phyloP scores from a whole-genome alignment of 1,284 basidiomycete species.

The Apiotrichum siamense region DNA sequence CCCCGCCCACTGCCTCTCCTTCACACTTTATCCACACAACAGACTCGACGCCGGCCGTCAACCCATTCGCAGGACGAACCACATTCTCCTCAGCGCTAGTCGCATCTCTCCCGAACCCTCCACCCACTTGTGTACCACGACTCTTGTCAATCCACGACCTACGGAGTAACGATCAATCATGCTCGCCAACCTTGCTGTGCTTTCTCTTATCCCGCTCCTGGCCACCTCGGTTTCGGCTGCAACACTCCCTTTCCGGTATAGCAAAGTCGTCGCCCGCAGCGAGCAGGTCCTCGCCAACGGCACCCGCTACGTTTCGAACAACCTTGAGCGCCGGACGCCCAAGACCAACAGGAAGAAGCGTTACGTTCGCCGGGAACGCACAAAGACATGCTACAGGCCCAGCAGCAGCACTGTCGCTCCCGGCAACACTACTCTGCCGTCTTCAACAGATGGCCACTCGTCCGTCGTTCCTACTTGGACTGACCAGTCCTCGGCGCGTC shows the following conservation, averaged over 20 bases:
- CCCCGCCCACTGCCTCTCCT: background rate
- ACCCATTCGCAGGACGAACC: background rate
- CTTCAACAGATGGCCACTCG: background rate
- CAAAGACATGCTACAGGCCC: too few relatives aligned
- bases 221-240: slow-evolving; percentile 1
- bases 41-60: slow-evolving; percentile 5
- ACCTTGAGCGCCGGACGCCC: background rate
- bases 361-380: slow-evolving; percentile 1
- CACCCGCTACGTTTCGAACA: background rate
- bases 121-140: background rate
- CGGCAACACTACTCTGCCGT: background rate
- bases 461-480: background rate
- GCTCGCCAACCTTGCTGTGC: background rate
- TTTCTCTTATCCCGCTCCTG: slow-evolving; percentile 5
- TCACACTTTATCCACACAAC: background rate
- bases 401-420: too few relatives aligned
- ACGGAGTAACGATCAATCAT: background rate
- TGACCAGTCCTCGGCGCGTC: too few relatives aligned
- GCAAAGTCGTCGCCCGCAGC: background rate
- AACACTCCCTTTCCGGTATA: background rate
- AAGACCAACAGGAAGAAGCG: too few relatives aligned
- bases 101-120: background rate
- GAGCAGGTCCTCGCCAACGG: slow-evolving; percentile 5
- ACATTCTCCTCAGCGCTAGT: background rate
- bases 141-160: background rate